Evolutionary conservation across 2,329 filamentous ascomycete species (phyloP).

Genomic region (Alternaria ventricosa): DNA sequence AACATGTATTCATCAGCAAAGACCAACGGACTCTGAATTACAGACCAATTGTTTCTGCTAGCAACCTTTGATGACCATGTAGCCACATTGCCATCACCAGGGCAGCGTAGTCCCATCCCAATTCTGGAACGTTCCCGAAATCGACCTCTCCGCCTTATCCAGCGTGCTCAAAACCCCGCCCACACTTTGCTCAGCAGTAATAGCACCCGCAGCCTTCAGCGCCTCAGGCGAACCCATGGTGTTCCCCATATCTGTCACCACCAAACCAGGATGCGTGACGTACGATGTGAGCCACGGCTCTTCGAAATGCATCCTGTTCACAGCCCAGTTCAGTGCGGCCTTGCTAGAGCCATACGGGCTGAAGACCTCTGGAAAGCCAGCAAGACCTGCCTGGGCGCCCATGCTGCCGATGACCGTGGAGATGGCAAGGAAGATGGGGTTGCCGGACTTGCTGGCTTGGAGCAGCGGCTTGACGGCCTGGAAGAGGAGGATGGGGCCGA

Average conservation of each 20-base stretch:
- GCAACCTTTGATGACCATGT: no score
- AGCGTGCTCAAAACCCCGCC: conserved; percentile 14
- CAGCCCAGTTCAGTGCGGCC: conserved; percentile 20
- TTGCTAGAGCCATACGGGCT: conserved; percentile 16
- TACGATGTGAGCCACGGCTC: conserved; percentile 14
- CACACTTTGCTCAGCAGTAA: conserved; percentile 1
- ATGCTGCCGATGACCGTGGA: conserved; percentile 14
- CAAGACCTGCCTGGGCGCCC: background rate
- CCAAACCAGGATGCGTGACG: conserved; percentile 17
- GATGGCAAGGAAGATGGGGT: conserved; percentile 22
- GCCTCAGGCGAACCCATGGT: background rate
- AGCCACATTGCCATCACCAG: no score
- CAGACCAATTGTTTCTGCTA: no score
- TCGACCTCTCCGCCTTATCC: conserved; percentile 14
- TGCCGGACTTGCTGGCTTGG: conserved; percentile 16
- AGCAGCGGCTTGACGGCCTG: conserved; percentile 50
- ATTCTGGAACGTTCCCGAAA: conserved; percentile 6
- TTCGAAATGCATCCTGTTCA: conserved; percentile 15
- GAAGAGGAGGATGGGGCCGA: conserved; percentile 39
- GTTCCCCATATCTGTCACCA: background rate
- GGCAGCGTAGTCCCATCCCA: conserved; percentile 5
- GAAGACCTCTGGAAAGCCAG: background rate
- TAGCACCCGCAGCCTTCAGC: conserved; percentile 1
- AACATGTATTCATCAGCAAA: no score
- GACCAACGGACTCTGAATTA: no score